These are phyloP conservation scores for Psilocybe tampanensis DNA, from an alignment of 768 basidiomycete species.

Conservation along the genomic window DNA sequence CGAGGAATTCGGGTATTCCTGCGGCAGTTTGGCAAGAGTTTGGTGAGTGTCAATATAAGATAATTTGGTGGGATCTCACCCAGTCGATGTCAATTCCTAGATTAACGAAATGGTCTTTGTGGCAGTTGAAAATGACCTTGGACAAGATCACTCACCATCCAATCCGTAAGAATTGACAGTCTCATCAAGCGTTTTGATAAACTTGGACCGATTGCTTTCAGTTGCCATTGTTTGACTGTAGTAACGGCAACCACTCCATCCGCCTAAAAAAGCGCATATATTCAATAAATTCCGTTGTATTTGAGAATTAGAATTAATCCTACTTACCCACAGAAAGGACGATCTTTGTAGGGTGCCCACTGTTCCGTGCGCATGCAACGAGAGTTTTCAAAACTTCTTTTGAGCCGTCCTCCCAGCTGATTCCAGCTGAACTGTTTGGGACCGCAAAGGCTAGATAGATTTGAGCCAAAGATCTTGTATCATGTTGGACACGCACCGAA, in stretches of 20 bases:
- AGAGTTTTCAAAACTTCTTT: conserved; percentile 53
- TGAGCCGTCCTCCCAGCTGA: conserved; percentile 55
- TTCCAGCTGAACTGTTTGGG: conserved; percentile 52
- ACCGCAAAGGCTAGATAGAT: conserved; percentile 59
- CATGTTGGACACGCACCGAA: conserved; percentile 43
- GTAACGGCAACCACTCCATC: conserved; percentile 67
- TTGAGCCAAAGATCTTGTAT: not conserved
- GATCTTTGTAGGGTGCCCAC: conserved; percentile 59
- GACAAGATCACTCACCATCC: conserved; percentile 49
- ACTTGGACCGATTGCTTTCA: conserved; percentile 46
- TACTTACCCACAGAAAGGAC: conserved; percentile 62
- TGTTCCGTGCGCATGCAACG: conserved; percentile 55
- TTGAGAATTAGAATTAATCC: not conserved
- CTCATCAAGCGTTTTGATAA: conserved; percentile 54
- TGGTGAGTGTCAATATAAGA: no score
- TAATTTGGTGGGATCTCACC: conserved; percentile 29
- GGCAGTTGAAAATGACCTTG: not conserved
- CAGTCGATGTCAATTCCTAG: conserved; percentile 56
- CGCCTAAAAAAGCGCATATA: conserved; percentile 33
- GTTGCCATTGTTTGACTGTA: conserved; percentile 60
- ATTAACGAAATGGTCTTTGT: not conserved
- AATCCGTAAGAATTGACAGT: conserved; percentile 59
- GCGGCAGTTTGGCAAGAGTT: not conserved
- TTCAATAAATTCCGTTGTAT: not conserved
- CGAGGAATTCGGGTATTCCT: conserved; percentile 70